phyloP scores from a whole-genome alignment of 345 rosid genomes.

The Arabidopsis suecica region DNA sequence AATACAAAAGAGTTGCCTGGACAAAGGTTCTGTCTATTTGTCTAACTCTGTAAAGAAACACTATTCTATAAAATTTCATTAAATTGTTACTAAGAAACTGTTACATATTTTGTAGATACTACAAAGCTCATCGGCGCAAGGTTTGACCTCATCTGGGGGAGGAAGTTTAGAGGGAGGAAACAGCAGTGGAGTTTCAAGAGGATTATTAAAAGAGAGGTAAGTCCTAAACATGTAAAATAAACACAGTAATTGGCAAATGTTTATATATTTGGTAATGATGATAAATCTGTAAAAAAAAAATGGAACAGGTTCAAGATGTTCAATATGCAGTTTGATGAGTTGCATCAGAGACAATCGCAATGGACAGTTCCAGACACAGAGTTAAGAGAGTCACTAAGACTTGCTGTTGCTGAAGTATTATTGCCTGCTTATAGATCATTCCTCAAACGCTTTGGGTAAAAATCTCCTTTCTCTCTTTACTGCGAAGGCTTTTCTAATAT shows the following conservation, averaged over 20 bases:
- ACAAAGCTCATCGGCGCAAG: slow-evolving; percentile 84
- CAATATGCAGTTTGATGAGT: slow-evolving; percentile 93
- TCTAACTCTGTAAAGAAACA: neutral
- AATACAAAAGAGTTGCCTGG: slow-evolving; percentile 95
- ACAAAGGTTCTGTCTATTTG: slow-evolving; percentile 62
- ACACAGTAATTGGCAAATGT: neutral
- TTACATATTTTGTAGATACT: slow-evolving; percentile 58
- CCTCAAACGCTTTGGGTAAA: slow-evolving; percentile 86
- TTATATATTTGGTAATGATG: slow-evolving; percentile 4
- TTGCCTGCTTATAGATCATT: slow-evolving; percentile 97
- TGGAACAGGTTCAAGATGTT: slow-evolving; percentile 83
- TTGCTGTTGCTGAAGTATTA: slow-evolving; percentile 97
- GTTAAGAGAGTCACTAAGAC: slow-evolving; percentile 91
- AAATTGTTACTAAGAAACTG: neutral
- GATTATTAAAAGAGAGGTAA: slow-evolving; percentile 87
- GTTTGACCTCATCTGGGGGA: slow-evolving; percentile 94
- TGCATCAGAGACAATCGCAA: slow-evolving; percentile 95
- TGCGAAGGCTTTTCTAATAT: neutral
- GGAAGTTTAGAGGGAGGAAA: slow-evolving; percentile 72
- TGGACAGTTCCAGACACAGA: slow-evolving; percentile 99
- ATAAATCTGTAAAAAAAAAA: neutral
- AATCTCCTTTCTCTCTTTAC: neutral
- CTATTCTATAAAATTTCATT: neutral
- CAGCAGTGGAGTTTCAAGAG: slow-evolving; percentile 94
- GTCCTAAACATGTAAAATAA: neutral